Evolutionary conservation across 371 early-diverging fungal genomes (phyloP), one percentile per base, ranked within the genome.

Genomic region (Funneliformis caledonium): DNA sequence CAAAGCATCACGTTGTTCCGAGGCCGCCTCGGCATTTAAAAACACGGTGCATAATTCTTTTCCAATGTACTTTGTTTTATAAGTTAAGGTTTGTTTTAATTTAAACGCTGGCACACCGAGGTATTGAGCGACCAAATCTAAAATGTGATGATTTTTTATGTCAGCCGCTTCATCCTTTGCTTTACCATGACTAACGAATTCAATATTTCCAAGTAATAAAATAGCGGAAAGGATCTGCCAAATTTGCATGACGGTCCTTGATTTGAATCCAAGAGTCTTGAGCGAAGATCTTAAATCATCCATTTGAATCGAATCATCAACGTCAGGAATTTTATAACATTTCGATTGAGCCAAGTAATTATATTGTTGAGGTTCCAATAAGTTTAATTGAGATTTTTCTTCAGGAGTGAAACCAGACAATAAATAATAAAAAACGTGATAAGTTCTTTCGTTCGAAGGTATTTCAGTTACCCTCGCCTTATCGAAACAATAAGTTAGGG

Each of bases 391-490:
- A 8, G 83, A 82, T 81, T 85, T 85, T 79, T 93, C 93, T 72
- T 91, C 92, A 3, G 65, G 59, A 14, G 88, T 87, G 2, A 91
- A 91, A 50, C 90, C 91, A 60, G 89, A 88, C 82, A 91, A 88
- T 74, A 97, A 88, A 47, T 94, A 91, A 83, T 97, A 95, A 82
- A 98, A 97, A 47, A 96, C 92, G 84, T 98, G 94, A 84, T 96
- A 98, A 67, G 91, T 94, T 73, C 94, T 88, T 81, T 96, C 96
- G 75, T 90, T 91, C n/a, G 88, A 78, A 42, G 85, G 86, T 16
- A 87, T 85, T 14, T 87, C 82, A 14, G 92, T 91, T 3, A 96
- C 91, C 68, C 97, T 88, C 74, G 90, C 85, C 62, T 93, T 90
- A 84, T 99, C 98, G 62, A 99, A 91, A 31, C 95, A 89, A 85